A percentile compares a stretch with the other conserved stretches of the same genome.
phyloP scores from a whole-genome alignment of 768 basidiomycete species.

The Dendrothele bispora region DNA sequence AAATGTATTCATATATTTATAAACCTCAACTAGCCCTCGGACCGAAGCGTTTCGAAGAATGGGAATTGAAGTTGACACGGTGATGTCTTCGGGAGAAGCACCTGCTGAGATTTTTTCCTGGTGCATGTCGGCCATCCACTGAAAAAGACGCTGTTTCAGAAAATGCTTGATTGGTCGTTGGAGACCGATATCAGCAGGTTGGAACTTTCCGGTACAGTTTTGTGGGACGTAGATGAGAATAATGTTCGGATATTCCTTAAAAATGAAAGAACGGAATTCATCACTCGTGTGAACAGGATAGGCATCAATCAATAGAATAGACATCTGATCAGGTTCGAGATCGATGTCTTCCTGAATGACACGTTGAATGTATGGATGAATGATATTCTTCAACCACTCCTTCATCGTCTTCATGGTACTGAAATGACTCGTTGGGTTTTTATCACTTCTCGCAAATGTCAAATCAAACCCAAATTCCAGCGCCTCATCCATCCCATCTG shows the following conservation, averaged over 20 bases:
- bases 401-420: conserved; percentile 27
- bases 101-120: neutral
- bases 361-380: conserved; percentile 8
- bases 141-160: too few relatives aligned
- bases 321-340: conserved; percentile 8
- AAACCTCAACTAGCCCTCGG: neutral
- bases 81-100: neutral
- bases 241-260: conserved; percentile 11
- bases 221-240: conserved; percentile 13
- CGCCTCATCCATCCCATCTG: conserved; percentile 13
- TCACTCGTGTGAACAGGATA: conserved; percentile 18
- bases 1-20: neutral
- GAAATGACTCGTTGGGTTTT: conserved; percentile 19
- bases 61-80: neutral
- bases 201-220: conserved; percentile 16
- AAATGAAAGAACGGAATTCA: conserved; percentile 12
- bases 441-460: conserved; percentile 17
- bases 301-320: conserved; percentile 17
- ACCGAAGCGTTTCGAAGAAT: conserved; percentile 1
- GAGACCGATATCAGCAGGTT: too few relatives aligned
- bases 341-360: conserved; percentile 14
- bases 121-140: too few relatives aligned
- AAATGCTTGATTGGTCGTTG: too few relatives aligned
- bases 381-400: conserved; percentile 17
- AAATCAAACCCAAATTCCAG: conserved; percentile 18